Base-by-base conservation (phyloP, 163 green algal genomes). In the Chlorella variabilis region DNA sequence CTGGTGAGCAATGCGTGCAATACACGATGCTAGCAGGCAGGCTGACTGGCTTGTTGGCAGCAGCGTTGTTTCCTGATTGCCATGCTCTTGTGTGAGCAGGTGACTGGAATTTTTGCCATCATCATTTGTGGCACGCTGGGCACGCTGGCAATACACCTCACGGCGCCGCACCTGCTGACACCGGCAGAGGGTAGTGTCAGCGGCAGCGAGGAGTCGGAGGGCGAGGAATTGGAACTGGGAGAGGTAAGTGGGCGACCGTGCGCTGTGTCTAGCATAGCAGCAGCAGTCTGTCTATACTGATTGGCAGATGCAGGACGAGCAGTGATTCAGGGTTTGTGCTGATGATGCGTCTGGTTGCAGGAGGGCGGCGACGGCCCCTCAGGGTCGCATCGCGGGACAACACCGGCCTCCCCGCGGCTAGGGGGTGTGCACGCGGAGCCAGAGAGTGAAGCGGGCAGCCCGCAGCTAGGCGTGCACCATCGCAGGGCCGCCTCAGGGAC, bases 41-140 rank as follows among this genome's bases (percentile, higher is more conserved):
- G n/a, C n/a, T n/a, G n/a, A n/a, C n/a, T n/a, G n/a, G n/a, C n/a
- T n/a, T n/a, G n/a, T n/a, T n/a, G n/a, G n/a, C n/a, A n/a, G n/a
- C n/a, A n/a, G n/a, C n/a, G n/a, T n/a, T n/a, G n/a, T n/a, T n/a
- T n/a, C n/a, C n/a, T n/a, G n/a, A n/a, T n/a, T n/a, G n/a, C n/a
- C n/a, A n/a, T n/a, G n/a, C n/a, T n/a, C n/a, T n/a, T n/a, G n/a
- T n/a, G n/a, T n/a, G n/a, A n/a, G n/a, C n/a, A 80, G 73, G 73
- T 91, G 5, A 94, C 89, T 4, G 91, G 89, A 29, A 85, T 96
- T 23, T 95, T 97, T 81, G 86, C 86, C 73, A 97, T 97, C 85
- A 86, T 97, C 71, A 85, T 97, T 48, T 95, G 89, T 70, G 92
- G 83, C 42, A 92, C 90, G 13, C 54, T 94, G 15, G 93, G 93